Conservation (phyloP, 2,329 filamentous ascomycete species). For the Apiospora arundinis region DNA sequence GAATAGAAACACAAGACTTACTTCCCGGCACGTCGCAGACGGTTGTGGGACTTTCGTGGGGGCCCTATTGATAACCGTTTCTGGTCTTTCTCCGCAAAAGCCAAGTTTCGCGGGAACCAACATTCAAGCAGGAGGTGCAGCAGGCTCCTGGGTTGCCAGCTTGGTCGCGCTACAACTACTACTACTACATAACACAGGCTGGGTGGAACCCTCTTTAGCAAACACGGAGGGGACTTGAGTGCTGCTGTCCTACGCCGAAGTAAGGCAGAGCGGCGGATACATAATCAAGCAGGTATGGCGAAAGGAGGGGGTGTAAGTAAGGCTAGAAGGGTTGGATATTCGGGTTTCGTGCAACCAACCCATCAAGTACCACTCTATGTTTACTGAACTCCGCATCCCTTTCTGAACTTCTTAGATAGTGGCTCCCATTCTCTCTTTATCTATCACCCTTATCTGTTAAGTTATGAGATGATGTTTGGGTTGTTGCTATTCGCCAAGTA, state of each 20-base stretch:
- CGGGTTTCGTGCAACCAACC: not conserved
- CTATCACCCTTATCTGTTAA: not conserved
- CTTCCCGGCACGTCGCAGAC: not conserved
- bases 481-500: not conserved
- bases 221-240: not conserved
- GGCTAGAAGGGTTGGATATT: not conserved
- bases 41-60: not conserved
- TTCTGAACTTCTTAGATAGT: not conserved
- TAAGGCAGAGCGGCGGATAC: not conserved
- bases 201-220: not conserved
- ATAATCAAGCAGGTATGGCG: not conserved
- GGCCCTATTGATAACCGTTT: not conserved
- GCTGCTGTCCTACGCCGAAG: not conserved
- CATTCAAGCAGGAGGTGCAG: not conserved
- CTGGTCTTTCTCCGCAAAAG: not conserved
- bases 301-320: not conserved
- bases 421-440: no score
- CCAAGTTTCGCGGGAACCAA: not conserved
- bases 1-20: not conserved
- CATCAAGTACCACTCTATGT: not conserved
- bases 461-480: not conserved
- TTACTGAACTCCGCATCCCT: not conserved
- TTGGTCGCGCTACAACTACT: not conserved
- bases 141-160: not conserved
- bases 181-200: not conserved